These are phyloP conservation scores for Phytophthora fragariaefolia DNA, from an alignment of 352 stramenopile genomes.

Conservation along the genomic window DNA sequence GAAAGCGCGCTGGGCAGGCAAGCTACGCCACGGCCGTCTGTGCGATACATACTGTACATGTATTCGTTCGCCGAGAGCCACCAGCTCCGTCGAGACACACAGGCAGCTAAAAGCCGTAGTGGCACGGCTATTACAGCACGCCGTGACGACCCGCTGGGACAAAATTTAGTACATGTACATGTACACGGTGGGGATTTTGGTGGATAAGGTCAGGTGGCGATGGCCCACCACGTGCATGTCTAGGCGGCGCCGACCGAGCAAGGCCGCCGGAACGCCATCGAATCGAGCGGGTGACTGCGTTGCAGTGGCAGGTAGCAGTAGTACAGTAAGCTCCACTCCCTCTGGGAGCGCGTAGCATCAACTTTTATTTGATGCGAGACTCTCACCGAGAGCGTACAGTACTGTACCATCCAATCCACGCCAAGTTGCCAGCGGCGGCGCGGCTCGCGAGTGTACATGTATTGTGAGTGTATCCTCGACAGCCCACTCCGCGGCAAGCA, in stretches of 20 bases:
- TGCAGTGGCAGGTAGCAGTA: constrained; percentile 12
- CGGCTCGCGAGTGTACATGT: too few species aligned
- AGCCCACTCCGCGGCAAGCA: constrained; percentile 1
- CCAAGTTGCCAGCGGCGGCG: too few species aligned
- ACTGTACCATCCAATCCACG: too few species aligned
- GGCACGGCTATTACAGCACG: too few species aligned
- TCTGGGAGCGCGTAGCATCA: too few species aligned
- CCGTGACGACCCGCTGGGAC: constrained; percentile 2
- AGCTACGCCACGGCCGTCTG: background rate
- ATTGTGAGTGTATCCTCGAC: constrained; percentile 3
- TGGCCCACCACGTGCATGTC: constrained; percentile 15
- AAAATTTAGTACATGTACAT: too few species aligned
- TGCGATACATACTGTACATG: background rate
- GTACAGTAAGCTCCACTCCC: too few species aligned
- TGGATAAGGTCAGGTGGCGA: constrained; percentile 16
- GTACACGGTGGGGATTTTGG: constrained; percentile 19
- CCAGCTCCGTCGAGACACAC: background rate
- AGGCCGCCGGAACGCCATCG: constrained; percentile 24
- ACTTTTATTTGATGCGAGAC: too few species aligned
- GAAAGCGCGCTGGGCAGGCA: constrained; percentile 30
- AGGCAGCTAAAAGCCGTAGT: too few species aligned
- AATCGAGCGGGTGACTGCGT: constrained; percentile 12
- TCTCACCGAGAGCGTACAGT: too few species aligned
- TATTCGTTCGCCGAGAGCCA: background rate
- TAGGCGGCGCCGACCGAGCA: constrained; percentile 7